A percentile compares a stretch with the other conserved stretches of the same genome.
phyloP scores from a whole-genome alignment of 306 rosid genomes.

The Sophora flavescens region DNA sequence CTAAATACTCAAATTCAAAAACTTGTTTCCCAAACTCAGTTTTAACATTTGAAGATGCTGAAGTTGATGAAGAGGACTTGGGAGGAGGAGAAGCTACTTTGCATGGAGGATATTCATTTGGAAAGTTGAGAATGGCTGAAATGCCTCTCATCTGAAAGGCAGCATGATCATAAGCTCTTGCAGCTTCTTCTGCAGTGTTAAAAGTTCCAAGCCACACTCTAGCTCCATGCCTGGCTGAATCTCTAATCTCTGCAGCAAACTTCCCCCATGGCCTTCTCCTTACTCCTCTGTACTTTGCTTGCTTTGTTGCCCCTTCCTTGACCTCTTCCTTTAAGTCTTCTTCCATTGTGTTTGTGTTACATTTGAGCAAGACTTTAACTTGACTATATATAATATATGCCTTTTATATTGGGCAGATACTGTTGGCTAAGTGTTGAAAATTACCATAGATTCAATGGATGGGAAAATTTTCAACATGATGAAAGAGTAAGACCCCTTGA shows the following conservation, averaged over 20 bases:
- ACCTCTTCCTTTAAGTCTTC: constrained; percentile 8
- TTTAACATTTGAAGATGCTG: constrained; percentile 34
- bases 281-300: constrained; percentile 49
- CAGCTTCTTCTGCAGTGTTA: constrained; percentile 67
- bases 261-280: constrained; percentile 59
- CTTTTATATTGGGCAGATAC: constrained; percentile 39
- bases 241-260: constrained; percentile 53
- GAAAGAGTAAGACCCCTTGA: constrained; percentile 32
- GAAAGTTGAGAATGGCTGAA: constrained; percentile 75
- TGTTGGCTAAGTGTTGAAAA: not conserved
- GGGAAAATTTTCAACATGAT: constrained; percentile 20
- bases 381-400: not conserved
- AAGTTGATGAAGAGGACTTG: constrained; percentile 15
- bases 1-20: constrained; percentile 67
- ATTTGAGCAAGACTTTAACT: not conserved
- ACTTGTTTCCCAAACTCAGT: constrained; percentile 49
- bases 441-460: constrained; percentile 30
- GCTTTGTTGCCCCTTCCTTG: constrained; percentile 11
- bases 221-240: constrained; percentile 52
- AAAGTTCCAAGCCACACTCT: constrained; percentile 83
- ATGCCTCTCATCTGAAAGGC: constrained; percentile 76
- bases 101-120: constrained; percentile 53
- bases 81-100: constrained; percentile 17
- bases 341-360: constrained; percentile 29
- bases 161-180: constrained; percentile 76